Conservation (phyloP, 2,329 filamentous ascomycete genomes). For the Penicillium fuscoglaucum region DNA sequence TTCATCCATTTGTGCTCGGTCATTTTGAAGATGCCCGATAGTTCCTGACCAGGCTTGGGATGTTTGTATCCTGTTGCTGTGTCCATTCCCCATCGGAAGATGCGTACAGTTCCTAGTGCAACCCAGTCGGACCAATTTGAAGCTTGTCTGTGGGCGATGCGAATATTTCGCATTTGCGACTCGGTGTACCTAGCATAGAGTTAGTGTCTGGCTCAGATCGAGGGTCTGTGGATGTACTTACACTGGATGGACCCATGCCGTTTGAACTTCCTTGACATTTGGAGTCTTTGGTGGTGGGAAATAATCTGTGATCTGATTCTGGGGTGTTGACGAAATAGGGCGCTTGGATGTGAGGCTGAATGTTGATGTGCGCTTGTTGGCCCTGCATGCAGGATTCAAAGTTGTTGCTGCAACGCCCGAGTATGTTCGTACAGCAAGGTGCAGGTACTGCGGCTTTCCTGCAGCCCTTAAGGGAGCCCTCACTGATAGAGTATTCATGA, state of each 20-base stretch:
- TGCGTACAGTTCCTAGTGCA: conserved; percentile 73
- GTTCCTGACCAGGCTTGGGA: conserved; percentile 52
- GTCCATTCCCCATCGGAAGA: conserved; percentile 79
- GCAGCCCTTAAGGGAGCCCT: conserved; percentile 32
- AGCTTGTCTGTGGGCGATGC: conserved; percentile 73
- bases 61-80: conserved; percentile 78
- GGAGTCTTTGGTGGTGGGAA: conserved; percentile 61
- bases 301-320: conserved; percentile 49
- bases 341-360: conserved; percentile 22
- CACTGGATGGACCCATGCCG: conserved; percentile 69
- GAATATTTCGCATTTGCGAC: conserved; percentile 73
- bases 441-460: conserved; percentile 29
- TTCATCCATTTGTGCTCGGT: conserved; percentile 87
- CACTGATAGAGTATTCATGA: conserved; percentile 34
- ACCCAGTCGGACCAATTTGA: conserved; percentile 73
- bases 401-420: conserved; percentile 25
- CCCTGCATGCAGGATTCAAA: conserved; percentile 18
- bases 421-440: conserved; percentile 28
- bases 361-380: conserved; percentile 9
- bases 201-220: conserved; percentile 13
- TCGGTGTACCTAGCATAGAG: conserved; percentile 61
- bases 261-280: conserved; percentile 61
- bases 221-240: conserved; percentile 26
- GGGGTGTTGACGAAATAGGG: conserved; percentile 42
- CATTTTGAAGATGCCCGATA: conserved; percentile 61